Evolutionary conservation across 108 stramenopile species (phyloP).

Genomic region (Cyclostephanos invisitatus): DNA sequence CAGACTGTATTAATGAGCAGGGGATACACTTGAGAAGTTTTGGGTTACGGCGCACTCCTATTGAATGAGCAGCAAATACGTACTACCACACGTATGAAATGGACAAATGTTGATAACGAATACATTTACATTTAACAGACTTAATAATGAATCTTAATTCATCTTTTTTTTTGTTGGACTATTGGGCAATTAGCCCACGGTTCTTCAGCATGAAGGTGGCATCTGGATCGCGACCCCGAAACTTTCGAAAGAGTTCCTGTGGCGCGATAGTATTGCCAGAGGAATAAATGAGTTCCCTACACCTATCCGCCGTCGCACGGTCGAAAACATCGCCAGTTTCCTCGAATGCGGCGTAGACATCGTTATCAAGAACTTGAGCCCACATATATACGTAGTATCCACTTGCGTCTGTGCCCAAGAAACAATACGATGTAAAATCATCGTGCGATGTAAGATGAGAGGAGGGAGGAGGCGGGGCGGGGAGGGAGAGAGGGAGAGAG

Average conservation of each 20-base stretch:
- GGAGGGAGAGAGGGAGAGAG: too few relatives aligned
- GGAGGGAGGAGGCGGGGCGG: conserved; percentile 76
- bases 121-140: too few relatives aligned
- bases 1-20: too few relatives aligned
- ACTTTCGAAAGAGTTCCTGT: conserved; percentile 69
- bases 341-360: conserved; percentile 76
- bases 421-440: conserved; percentile 57
- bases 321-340: conserved; percentile 75
- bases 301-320: conserved; percentile 51
- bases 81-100: too few relatives aligned
- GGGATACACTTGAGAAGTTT: too few relatives aligned
- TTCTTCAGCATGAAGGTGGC: conserved; percentile 73
- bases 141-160: too few relatives aligned
- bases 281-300: conserved; percentile 69
- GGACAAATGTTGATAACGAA: too few relatives aligned
- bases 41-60: too few relatives aligned
- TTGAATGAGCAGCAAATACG: too few relatives aligned
- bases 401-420: too few relatives aligned
- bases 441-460: conserved; percentile 69
- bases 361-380: conserved; percentile 78
- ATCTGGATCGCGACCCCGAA: conserved; percentile 76
- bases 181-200: conserved; percentile 43
- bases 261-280: conserved; percentile 78
- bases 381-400: conserved; percentile 66
- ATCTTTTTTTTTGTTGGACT: too few relatives aligned